A percentile compares a stretch with the other conserved stretches of the same genome.
Conservation (phyloP, 257 asterid genomes). For the Lycium ferocissimum region DNA sequence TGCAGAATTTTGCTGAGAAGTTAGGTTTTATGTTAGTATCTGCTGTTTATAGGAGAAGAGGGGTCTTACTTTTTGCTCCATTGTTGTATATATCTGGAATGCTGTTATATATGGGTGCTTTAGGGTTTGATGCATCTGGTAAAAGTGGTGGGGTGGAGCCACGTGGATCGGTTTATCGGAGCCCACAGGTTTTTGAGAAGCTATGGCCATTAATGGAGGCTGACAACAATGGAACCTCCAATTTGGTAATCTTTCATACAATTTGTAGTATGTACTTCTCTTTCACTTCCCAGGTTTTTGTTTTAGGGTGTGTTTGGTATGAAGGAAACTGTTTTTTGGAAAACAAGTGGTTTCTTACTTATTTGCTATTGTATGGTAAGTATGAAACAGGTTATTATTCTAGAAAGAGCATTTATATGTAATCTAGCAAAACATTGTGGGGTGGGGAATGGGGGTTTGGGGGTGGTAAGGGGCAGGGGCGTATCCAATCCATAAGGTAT, state of each 20-base stretch:
- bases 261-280: not conserved
- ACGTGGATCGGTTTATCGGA: constrained; percentile 84
- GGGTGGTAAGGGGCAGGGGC: no score
- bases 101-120: constrained; percentile 91
- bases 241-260: constrained; percentile 57
- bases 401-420: no score
- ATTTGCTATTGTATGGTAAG: no score
- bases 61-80: constrained; percentile 90
- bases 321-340: no score
- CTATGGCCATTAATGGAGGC: constrained; percentile 96
- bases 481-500: no score
- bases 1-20: constrained; percentile 73
- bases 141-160: constrained; percentile 41
- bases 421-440: no score
- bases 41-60: constrained; percentile 74
- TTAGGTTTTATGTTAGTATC: constrained; percentile 74
- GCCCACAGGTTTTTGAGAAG: constrained; percentile 90
- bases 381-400: no score
- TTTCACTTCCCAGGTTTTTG: constrained; percentile 9
- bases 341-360: no score
- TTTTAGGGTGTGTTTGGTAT: not conserved
- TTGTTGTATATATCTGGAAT: constrained; percentile 85
- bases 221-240: constrained; percentile 73
- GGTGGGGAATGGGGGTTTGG: no score
- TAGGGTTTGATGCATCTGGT: constrained; percentile 65